Percentiles rank a stretch among this genome's conserved stretches.
These are phyloP conservation scores for Thielaviopsis populi DNA, from an alignment of 2,329 filamentous ascomycete genomes.

Conservation along the genomic window DNA sequence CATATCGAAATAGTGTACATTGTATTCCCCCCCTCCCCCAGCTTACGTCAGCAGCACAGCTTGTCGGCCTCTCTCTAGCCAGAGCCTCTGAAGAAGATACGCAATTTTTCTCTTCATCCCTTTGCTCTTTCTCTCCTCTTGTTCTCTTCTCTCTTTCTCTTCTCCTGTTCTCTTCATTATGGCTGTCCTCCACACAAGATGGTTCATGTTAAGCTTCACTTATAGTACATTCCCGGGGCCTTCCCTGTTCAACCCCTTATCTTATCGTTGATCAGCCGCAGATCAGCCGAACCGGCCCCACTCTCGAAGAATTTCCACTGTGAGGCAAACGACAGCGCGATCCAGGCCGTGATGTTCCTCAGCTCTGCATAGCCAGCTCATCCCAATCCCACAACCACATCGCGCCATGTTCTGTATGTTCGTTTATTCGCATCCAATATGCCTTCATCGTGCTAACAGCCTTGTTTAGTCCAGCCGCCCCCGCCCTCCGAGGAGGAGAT, in stretches of 20 bases:
- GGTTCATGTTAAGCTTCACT: neutral
- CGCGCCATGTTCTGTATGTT: constrained; percentile 14
- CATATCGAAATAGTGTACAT: neutral
- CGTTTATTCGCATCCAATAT: neutral
- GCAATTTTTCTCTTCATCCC: neutral
- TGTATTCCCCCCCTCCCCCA: no score
- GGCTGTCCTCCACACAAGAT: no score
- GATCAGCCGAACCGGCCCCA: neutral
- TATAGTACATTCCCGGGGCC: neutral
- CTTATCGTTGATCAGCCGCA: neutral
- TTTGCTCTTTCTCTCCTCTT: neutral
- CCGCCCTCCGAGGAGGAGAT: constrained; percentile 57
- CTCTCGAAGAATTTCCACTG: constrained; percentile 3
- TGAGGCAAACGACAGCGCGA: neutral
- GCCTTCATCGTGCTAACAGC: neutral
- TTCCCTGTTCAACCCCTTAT: neutral
- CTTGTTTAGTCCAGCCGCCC: constrained; percentile 45
- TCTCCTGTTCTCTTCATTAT: neutral
- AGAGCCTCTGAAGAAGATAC: no score
- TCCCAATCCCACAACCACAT: neutral
- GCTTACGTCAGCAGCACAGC: no score
- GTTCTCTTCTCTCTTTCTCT: neutral
- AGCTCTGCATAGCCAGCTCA: neutral
- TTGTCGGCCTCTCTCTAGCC: no score
- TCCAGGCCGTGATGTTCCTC: neutral